Base-by-base conservation (phyloP, 108 stramenopile species). In the Cyclotella cryptica region DNA sequence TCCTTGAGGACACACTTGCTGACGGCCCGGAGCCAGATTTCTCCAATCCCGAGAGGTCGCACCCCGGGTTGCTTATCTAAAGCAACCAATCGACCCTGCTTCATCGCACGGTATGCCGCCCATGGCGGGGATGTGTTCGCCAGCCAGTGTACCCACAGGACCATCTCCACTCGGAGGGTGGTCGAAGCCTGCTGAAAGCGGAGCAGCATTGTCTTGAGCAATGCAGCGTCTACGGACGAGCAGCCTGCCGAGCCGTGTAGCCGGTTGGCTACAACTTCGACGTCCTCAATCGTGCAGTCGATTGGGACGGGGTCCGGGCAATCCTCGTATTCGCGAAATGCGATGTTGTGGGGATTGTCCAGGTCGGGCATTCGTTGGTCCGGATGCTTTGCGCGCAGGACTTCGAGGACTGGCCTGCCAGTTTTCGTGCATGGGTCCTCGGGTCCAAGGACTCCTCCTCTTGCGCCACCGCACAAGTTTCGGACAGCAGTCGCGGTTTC, bases 341-440 rank as follows among this genome's bases (percentile, higher is more conserved):
- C 59, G 4, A 5, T 12, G 59, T 24, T 29, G 30, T 22, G 26
- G 22, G 10, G 46, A 49, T 10, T 7, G 62, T 45, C 3, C 43
- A 12, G 28, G 11, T 43, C 18, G 79, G 79, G 45, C 77, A 75
- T 49, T 77, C 77, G 14, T 29, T 35, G 13, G 64, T n/a, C n/a
- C n/a, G n/a, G n/a, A n/a, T n/a, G n/a, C n/a, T n/a, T n/a, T n/a
- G n/a, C n/a, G n/a, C n/a, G 58, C 6, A 83, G 70, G 19, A 74
- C 75, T 3, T 83, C 74, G 29, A 35, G 11, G 11, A 77, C 74
- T 15, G 69, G 69, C 11, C 22, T n/a, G 10, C 75, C 75, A 21
- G 70, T 51, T 64, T 83, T 83, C 42, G 71, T n/a, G 70, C 66
- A 65, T n/a, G 76, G 69, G 30, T 65, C 72, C 7, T 75, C 75